Evolutionary conservation across 345 rosid species (phyloP), one percentile per base, ranked within the genome.

Genomic region (Zanthoxylum bungeanum): DNA sequence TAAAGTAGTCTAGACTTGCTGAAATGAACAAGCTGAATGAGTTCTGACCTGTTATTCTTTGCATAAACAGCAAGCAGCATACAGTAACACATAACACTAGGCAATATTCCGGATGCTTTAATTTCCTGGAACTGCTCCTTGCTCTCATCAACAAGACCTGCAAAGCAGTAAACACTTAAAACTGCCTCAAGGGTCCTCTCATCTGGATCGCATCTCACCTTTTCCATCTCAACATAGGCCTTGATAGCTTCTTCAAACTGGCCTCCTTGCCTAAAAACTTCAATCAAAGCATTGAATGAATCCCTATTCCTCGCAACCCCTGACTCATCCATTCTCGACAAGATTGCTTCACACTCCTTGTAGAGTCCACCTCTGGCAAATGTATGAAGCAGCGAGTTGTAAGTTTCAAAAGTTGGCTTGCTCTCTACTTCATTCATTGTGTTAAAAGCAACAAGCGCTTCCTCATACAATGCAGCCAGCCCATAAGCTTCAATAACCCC

Each of bases 41-140:
- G 64, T 55, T 76, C 90, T 82, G 67, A 94, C 97, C 97, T 87
- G 84, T 81, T 83, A 58, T 78, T 80, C 79, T 88, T 92, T 16
- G 95, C 93, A 80, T 90, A 92, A 73, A 92, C 96, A 77, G 98
- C 93, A 33, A 94, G 83, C 98, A 94, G 85, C 90, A 89, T 90
- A 75, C 97, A 94, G 82, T 94, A 90, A 82, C 92, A 89, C 81
- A 89, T 88, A 76, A 94, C 89, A 73, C 92, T 94, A 46, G 93
- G 97, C 69, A 89, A 73, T 64, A 92, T 81, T 72, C 96, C 96
- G 10, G 83, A 84, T 44, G 89, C 84, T 87, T 85, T 90, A 79
- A 92, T 92, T 86, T 92, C 97, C 74, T 82, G 86, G 84, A 90
- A 94, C 76, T 94, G 97, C 84, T 92, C 99, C 81, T 80, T 84